Percentiles rank a stretch among this genome's conserved stretches.
Evolutionary conservation across 352 stramenopile genomes (phyloP).

Genomic region (Lagenidium giganteum): DNA sequence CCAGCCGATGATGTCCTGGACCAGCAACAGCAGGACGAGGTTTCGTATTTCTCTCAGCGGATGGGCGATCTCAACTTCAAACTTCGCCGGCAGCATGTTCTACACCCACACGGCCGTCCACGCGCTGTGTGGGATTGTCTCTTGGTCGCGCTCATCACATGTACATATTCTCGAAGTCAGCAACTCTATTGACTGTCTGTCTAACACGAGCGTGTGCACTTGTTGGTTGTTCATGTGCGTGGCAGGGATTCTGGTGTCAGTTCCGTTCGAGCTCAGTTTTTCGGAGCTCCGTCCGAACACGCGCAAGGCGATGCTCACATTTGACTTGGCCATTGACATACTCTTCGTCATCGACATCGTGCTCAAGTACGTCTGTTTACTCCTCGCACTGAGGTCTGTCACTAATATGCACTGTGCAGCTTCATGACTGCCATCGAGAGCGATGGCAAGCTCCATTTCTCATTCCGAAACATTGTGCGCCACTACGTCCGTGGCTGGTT

Average conservation of each 20-base stretch:
- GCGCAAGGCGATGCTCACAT: conserved; percentile 30
- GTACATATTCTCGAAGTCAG: conserved; percentile 22
- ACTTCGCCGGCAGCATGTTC: conserved; percentile 29
- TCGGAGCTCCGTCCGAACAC: conserved; percentile 22
- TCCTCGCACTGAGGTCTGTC: background rate
- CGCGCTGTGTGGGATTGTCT: conserved; percentile 58
- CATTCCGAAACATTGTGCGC: conserved; percentile 34
- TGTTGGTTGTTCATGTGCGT: too few species aligned
- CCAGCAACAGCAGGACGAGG: conserved; percentile 68
- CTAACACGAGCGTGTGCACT: background rate
- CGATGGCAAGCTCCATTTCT: conserved; percentile 74
- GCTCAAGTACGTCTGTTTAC: conserved; percentile 41
- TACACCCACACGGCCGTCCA: conserved; percentile 59
- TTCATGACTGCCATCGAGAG: conserved; percentile 74
- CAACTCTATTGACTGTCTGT: background rate
- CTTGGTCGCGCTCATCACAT: conserved; percentile 50
- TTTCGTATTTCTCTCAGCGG: conserved; percentile 59
- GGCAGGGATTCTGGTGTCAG: conserved; percentile 56
- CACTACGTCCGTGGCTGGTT: conserved; percentile 58
- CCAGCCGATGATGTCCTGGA: too few species aligned
- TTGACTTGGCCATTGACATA: conserved; percentile 59
- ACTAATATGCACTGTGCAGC: conserved; percentile 14
- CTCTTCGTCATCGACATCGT: conserved; percentile 70
- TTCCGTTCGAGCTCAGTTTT: conserved; percentile 74
- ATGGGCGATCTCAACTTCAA: conserved; percentile 43